Percentiles rank a stretch among this genome's conserved stretches.
Conservation (phyloP, 805 yeast species). For the Candida khao-thaluensis region DNA sequence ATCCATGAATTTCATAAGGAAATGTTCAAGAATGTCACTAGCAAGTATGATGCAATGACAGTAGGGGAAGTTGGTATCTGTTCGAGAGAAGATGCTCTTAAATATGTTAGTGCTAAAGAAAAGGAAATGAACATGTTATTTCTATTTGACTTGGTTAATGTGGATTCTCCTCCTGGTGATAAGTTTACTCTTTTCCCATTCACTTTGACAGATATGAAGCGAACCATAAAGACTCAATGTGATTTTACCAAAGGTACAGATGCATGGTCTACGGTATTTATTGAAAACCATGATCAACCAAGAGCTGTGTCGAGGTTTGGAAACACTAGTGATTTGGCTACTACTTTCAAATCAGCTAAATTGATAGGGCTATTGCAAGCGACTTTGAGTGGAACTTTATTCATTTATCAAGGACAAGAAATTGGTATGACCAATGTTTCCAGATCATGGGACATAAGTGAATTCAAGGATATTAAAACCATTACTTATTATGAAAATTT, state of each 20-base stretch:
- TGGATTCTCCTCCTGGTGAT: constrained; percentile 37
- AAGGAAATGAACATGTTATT: constrained; percentile 40
- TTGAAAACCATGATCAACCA: constrained; percentile 62
- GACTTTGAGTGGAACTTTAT: constrained; percentile 53
- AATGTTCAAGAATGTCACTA: constrained; percentile 42
- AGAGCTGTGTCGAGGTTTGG: constrained; percentile 56
- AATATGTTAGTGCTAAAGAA: constrained; percentile 41
- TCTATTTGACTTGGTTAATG: constrained; percentile 33
- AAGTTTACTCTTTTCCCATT: constrained; percentile 36
- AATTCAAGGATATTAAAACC: constrained; percentile 52
- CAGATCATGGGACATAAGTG: constrained; percentile 44
- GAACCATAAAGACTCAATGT: constrained; percentile 34
- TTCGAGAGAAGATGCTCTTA: constrained; percentile 40
- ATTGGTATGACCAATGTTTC: constrained; percentile 54
- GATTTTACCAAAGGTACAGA: constrained; percentile 47
- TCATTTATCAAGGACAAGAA: constrained; percentile 62
- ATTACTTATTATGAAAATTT: constrained; percentile 38
- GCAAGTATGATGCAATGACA: constrained; percentile 52
- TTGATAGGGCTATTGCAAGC: constrained; percentile 45
- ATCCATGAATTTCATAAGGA: constrained; percentile 59
- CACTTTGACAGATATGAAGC: constrained; percentile 40
- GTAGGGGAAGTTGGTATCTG: constrained; percentile 56
- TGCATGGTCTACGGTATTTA: constrained; percentile 57
- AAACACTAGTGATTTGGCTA: constrained; percentile 18
- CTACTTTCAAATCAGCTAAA: constrained; percentile 43